Evolutionary conservation across 495 filamentous ascomycete species (phyloP), one percentile per base, ranked within the genome.

Genomic region (Aspergillus cavernicola): DNA sequence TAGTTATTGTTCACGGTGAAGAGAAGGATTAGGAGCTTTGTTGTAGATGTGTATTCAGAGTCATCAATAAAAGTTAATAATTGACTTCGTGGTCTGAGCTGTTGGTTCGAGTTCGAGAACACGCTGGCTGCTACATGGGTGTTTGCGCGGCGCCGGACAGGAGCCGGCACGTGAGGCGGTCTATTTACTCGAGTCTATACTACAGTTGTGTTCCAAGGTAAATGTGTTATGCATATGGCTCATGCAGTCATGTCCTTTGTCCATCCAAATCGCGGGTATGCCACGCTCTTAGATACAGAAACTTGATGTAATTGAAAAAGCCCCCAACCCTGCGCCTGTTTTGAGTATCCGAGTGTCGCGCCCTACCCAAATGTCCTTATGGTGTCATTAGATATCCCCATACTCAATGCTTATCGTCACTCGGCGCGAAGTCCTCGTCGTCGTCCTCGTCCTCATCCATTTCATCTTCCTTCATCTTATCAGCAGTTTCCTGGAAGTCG

Each of bases 401-500:
- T 66, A 68, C 79, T 47, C 72, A 72, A 50, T 71, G 71, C 74
- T 76, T 77, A 56, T 73, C 59, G 52, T 70, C 57, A 15, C 11
- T 45, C 28, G 55, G 65, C 44, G 64, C 64, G 49, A 73, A 72
- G 56, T 78, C 75, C 40, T 90, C 86, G 32, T 92, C 88, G 11
- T 93, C 89, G 0, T 92, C 88, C 5, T 90, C 60, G 19, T 59
- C 57, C 15, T 59, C 55, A 11, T 56, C 87, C 36, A 84, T 81
- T 32, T 77, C 76, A 11, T 84, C 85, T 45, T 79, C 77, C 56
- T 64, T 61, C 42, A 69, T 67, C 41, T 77, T 69, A 60, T 82
- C 69, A n/a, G 85, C 86, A 9, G 88, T 88, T 68, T 90, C 86
- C 58, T 84, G 85, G 66, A 85, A 95, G 75, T 95, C 85, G 57